These are phyloP conservation scores for Keithomyces neogunnii DNA, from an alignment of 2,329 filamentous ascomycete genomes.

Conservation along the genomic window DNA sequence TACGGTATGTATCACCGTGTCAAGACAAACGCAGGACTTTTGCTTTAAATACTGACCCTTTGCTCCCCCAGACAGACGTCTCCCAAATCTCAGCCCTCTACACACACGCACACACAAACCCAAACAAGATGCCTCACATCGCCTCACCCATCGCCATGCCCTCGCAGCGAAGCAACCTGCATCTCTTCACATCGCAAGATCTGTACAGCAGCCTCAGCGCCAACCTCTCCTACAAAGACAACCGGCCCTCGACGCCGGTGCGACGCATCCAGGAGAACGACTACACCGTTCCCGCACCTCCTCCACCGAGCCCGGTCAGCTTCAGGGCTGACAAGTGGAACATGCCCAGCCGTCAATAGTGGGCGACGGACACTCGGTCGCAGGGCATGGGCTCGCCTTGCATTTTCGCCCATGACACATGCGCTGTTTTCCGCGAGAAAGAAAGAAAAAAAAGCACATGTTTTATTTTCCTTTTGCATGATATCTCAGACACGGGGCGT, in stretches of 20 bases:
- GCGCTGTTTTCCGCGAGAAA: no score
- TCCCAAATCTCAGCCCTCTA: background rate
- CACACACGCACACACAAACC: background rate
- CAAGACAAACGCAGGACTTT: background rate
- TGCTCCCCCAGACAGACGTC: background rate
- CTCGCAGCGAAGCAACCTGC: conserved; percentile 34
- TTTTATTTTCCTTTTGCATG: no score
- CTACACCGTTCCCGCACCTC: conserved; percentile 56
- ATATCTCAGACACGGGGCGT: no score
- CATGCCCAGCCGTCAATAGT: conserved; percentile 1
- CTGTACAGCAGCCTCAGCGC: conserved; percentile 45
- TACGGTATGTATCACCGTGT: background rate
- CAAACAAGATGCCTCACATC: conserved; percentile 24
- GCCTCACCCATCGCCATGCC: conserved; percentile 39
- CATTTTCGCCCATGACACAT: no score
- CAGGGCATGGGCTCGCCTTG: no score
- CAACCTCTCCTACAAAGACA: conserved; percentile 35
- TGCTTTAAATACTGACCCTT: background rate
- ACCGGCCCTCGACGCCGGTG: conserved; percentile 35
- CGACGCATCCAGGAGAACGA: conserved; percentile 48
- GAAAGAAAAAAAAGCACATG: no score
- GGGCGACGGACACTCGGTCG: background rate
- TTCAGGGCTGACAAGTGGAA: conserved; percentile 38
- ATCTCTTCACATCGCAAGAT: conserved; percentile 38
- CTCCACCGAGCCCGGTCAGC: conserved; percentile 55